Evolutionary conservation across 306 rosid species (phyloP).

Genomic region (Carpinus fangiana): DNA sequence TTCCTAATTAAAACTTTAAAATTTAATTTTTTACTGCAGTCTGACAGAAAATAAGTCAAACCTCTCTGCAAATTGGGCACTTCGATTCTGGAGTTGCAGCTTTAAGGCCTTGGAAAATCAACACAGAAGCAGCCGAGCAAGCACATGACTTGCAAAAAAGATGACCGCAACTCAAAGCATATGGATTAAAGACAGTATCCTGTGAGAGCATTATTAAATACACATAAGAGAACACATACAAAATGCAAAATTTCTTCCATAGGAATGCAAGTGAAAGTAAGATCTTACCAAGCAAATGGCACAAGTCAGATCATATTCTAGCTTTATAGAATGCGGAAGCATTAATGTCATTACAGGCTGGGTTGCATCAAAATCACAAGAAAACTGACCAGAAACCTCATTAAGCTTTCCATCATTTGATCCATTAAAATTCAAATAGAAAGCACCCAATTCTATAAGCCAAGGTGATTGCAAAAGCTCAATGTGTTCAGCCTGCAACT

Average conservation of each 20-base stretch:
- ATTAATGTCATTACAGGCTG: constrained; percentile 56
- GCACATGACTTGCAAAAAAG: constrained; percentile 90
- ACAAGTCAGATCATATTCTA: constrained; percentile 75
- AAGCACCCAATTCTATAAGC: constrained; percentile 91
- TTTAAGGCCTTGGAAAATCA: constrained; percentile 76
- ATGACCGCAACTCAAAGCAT: constrained; percentile 89
- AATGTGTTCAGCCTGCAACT: constrained; percentile 68
- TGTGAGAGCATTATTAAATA: constrained; percentile 33
- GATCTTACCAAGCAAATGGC: constrained; percentile 87
- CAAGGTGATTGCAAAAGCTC: constrained; percentile 91
- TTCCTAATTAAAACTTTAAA: no score
- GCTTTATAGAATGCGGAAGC: constrained; percentile 69
- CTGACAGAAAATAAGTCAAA: constrained; percentile 28
- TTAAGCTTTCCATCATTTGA: constrained; percentile 39
- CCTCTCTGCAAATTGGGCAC: constrained; percentile 97
- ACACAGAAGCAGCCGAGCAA: constrained; percentile 84
- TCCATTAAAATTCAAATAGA: constrained; percentile 64
- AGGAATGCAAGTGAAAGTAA: constrained; percentile 13
- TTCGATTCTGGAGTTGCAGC: constrained; percentile 58
- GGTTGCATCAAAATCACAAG: constrained; percentile 44
- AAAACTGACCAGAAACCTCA: constrained; percentile 57
- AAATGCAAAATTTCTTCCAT: constrained; percentile 8
- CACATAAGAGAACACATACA: constrained; percentile 12
- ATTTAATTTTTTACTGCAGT: no score
- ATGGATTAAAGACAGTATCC: constrained; percentile 79